phyloP scores from a whole-genome alignment of 129 eudicot species.

The Centella asiatica region DNA sequence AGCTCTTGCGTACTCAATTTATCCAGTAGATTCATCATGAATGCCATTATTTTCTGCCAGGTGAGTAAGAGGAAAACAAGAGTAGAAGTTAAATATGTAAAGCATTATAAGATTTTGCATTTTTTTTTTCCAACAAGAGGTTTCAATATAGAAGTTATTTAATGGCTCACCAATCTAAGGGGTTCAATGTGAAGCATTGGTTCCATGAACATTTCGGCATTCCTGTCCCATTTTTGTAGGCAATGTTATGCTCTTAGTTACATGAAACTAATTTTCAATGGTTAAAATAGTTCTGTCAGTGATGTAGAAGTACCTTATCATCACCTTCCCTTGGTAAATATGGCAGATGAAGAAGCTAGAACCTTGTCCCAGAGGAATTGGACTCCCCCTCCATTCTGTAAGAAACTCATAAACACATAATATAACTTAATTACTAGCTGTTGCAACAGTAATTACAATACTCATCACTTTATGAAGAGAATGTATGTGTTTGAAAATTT shows the following conservation, averaged over 20 bases:
- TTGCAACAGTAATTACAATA: too few relatives aligned
- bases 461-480: too few relatives aligned
- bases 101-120: not conserved
- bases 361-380: slow-evolving; percentile 55
- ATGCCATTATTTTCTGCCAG: slow-evolving; percentile 42
- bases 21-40: slow-evolving; percentile 31
- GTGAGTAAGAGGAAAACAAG: not conserved
- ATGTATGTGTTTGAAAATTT: too few relatives aligned
- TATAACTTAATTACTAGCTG: too few relatives aligned
- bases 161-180: slow-evolving; percentile 43
- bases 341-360: slow-evolving; percentile 64
- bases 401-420: not conserved
- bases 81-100: not conserved
- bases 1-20: slow-evolving; percentile 26
- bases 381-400: slow-evolving; percentile 58
- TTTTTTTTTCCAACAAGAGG: too few relatives aligned
- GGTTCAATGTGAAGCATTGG: slow-evolving; percentile 56
- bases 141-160: not conserved
- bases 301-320: slow-evolving; percentile 36
- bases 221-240: slow-evolving; percentile 25
- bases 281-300: too few relatives aligned
- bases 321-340: slow-evolving; percentile 62
- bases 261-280: too few relatives aligned
- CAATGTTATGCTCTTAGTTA: too few relatives aligned
- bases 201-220: slow-evolving; percentile 75